phyloP scores from a whole-genome alignment of 169 alveolate species.

The Plasmodium ovale region DNA sequence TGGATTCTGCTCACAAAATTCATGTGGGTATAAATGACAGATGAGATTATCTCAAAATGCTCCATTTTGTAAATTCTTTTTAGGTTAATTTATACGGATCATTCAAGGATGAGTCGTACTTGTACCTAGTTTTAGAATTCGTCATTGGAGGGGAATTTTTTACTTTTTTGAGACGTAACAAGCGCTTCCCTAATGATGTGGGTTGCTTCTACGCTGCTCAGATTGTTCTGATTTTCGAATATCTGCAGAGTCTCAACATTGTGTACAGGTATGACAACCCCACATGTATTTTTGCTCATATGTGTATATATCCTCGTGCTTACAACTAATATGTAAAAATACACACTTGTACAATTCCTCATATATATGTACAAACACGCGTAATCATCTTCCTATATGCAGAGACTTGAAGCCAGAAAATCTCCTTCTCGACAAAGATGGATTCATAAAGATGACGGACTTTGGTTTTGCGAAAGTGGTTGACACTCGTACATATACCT shows the following conservation, averaged over 20 bases:
- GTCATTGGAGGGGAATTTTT: slow-evolving; percentile 98
- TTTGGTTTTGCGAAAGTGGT: slow-evolving; percentile 99
- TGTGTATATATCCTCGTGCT: too few species aligned
- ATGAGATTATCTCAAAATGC: neutral
- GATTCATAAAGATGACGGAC: slow-evolving; percentile 98
- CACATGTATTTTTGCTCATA: too few species aligned
- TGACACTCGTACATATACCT: slow-evolving; percentile 97
- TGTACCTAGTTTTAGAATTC: slow-evolving; percentile 94
- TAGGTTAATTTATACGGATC: slow-evolving; percentile 83
- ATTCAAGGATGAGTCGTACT: slow-evolving; percentile 92
- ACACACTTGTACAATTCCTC: neutral
- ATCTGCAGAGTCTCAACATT: slow-evolving; percentile 94
- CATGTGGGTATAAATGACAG: slow-evolving; percentile 46
- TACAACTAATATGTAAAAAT: slow-evolving; percentile 1
- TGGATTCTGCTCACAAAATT: neutral
- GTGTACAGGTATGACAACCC: slow-evolving; percentile 86
- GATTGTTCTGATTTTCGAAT: slow-evolving; percentile 96
- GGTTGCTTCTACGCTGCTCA: slow-evolving; percentile 96
- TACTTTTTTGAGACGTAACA: slow-evolving; percentile 92
- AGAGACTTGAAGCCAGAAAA: slow-evolving; percentile 98
- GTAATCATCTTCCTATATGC: slow-evolving; percentile 4
- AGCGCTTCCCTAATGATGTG: slow-evolving; percentile 93
- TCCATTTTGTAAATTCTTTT: neutral
- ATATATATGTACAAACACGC: neutral
- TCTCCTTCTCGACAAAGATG: slow-evolving; percentile 96